Conservation (phyloP, 2,329 filamentous ascomycete species). For the Fusarium tuaranense region DNA sequence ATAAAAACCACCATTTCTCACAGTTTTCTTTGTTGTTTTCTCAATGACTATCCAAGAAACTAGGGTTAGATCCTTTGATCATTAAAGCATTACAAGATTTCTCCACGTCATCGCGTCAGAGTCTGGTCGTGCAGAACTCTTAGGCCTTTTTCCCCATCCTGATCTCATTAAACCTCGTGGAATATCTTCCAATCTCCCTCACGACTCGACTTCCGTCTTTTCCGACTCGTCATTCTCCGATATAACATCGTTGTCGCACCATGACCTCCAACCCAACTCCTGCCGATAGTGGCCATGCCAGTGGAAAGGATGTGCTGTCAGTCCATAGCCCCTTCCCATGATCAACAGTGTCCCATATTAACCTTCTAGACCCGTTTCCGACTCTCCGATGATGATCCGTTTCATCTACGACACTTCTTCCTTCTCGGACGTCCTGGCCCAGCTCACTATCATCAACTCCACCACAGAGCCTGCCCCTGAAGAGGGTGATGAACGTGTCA, state of each 20-base stretch:
- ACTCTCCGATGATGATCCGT: not conserved
- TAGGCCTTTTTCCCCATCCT: not conserved
- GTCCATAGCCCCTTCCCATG: not conserved
- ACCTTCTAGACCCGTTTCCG: not conserved
- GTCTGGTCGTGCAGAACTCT: not conserved
- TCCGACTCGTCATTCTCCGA: fast-evolving
- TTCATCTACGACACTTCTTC: constrained; percentile 19
- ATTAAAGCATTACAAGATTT: not conserved
- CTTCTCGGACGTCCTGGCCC: constrained; percentile 6
- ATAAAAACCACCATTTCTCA: not conserved
- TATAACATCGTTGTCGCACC: not conserved
- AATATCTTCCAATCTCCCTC: not conserved
- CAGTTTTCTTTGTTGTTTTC: not conserved
- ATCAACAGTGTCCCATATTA: not conserved
- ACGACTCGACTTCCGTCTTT: not conserved
- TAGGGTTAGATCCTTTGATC: not conserved
- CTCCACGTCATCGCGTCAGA: not conserved
- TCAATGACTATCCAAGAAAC: not conserved
- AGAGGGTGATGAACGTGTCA: not conserved
- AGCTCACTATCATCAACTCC: not conserved
- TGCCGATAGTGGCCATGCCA: not conserved
- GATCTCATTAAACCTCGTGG: not conserved
- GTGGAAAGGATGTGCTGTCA: not conserved
- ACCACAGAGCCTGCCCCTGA: not conserved
- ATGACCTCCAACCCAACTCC: not conserved